Evolutionary conservation across 2,329 filamentous ascomycete genomes (phyloP).

Genomic region (Salinomyces thailandicus): DNA sequence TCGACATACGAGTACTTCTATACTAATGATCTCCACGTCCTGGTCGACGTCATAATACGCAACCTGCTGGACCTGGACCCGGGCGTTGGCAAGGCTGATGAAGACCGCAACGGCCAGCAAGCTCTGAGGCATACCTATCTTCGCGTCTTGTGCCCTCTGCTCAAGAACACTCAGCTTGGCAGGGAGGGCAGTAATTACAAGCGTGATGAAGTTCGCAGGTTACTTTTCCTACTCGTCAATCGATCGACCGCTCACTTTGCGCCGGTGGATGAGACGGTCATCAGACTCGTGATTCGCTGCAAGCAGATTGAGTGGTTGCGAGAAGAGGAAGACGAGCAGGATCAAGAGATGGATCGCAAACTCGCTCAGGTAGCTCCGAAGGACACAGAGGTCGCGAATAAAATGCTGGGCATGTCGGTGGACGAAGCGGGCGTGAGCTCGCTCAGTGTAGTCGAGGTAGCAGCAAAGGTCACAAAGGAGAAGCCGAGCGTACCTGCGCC

Average conservation of each 20-base stretch:
- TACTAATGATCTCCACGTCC: slow-evolving; percentile 87
- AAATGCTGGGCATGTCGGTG: slow-evolving; percentile 61
- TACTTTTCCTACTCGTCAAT: slow-evolving; percentile 57
- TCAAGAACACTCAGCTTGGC: slow-evolving; percentile 83
- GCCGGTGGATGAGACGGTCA: slow-evolving; percentile 68
- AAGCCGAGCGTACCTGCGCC: slow-evolving; percentile 75
- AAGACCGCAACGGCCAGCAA: slow-evolving; percentile 23
- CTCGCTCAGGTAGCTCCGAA: slow-evolving; percentile 19
- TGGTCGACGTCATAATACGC: slow-evolving; percentile 90
- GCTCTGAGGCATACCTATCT: slow-evolving; percentile 85
- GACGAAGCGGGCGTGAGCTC: slow-evolving; percentile 59
- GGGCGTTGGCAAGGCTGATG: slow-evolving; percentile 43
- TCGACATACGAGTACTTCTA: slow-evolving; percentile 97
- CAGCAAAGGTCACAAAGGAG: slow-evolving; percentile 59
- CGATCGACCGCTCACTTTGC: slow-evolving; percentile 55
- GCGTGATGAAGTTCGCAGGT: slow-evolving; percentile 65
- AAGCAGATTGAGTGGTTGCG: slow-evolving; percentile 29
- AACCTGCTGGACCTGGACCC: slow-evolving; percentile 93
- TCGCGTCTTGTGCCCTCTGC: slow-evolving; percentile 77
- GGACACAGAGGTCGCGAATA: slow-evolving; percentile 32
- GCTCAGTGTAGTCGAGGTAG: slow-evolving; percentile 55
- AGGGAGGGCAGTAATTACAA: slow-evolving; percentile 79
- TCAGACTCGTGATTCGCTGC: slow-evolving; percentile 67
- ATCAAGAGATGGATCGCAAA: slow-evolving; percentile 18
- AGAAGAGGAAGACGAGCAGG: slow-evolving; percentile 24